Evolutionary conservation across 768 basidiomycete genomes (phyloP).

Genomic region (Cyclocybe cylindracea): DNA sequence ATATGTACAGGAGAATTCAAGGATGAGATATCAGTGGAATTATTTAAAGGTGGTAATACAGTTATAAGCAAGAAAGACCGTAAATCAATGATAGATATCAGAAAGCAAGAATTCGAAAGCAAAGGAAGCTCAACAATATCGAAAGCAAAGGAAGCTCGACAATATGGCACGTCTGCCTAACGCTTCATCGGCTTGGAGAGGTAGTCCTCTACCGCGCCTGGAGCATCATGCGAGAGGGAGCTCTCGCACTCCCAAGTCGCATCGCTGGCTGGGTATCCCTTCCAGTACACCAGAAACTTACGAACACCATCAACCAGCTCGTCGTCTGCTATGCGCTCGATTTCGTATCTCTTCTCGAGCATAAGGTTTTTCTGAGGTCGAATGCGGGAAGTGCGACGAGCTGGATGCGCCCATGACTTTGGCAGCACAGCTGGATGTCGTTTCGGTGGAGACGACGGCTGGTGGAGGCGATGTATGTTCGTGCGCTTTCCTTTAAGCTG

Average conservation of each 20-base stretch:
- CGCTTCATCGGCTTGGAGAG: slow-evolving; percentile 10
- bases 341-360: slow-evolving; percentile 46
- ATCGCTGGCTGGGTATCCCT: slow-evolving; percentile 48
- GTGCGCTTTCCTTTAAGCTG: slow-evolving; percentile 41
- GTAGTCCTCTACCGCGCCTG: slow-evolving; percentile 44
- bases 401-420: slow-evolving; percentile 56
- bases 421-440: slow-evolving; percentile 31
- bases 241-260: slow-evolving; percentile 62
- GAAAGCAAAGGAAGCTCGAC: too few species aligned
- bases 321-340: slow-evolving; percentile 38
- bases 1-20: too few species aligned
- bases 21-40: too few species aligned
- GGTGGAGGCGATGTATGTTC: slow-evolving; percentile 28
- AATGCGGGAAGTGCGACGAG: slow-evolving; percentile 42
- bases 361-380: slow-evolving; percentile 32
- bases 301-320: slow-evolving; percentile 31
- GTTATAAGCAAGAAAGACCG: neutral
- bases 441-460: slow-evolving; percentile 19
- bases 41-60: neutral
- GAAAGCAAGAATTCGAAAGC: too few species aligned
- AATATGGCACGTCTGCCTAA: too few species aligned
- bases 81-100: too few species aligned
- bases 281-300: slow-evolving; percentile 56
- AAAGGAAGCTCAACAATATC: too few species aligned
- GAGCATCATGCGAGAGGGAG: slow-evolving; percentile 50